phyloP scores from a whole-genome alignment of 2,329 filamentous ascomycete species.

The Chaetomium olivaceum region DNA sequence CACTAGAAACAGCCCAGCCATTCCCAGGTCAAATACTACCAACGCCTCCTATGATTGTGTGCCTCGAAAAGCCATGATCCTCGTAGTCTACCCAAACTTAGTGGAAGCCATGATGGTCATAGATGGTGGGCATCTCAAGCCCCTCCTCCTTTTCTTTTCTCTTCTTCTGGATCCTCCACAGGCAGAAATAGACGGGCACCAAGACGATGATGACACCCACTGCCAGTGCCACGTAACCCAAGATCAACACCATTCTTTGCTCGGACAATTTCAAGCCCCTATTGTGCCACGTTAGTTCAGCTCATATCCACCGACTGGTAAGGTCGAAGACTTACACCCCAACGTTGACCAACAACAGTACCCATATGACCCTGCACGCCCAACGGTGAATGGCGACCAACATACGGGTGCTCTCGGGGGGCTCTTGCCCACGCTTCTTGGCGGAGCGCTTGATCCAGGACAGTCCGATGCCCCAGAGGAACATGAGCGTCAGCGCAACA shows the following conservation, averaged over 20 bases:
- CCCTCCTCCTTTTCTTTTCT: slow-evolving; percentile 26
- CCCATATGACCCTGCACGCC: slow-evolving; percentile 31
- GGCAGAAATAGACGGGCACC: slow-evolving; percentile 28
- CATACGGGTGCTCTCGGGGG: slow-evolving; percentile 20
- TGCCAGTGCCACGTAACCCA: slow-evolving; percentile 32
- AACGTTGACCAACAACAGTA: slow-evolving; percentile 32
- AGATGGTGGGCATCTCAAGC: slow-evolving; percentile 28
- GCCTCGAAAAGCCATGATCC: background rate
- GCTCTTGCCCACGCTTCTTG: slow-evolving; percentile 24
- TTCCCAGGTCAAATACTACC: background rate
- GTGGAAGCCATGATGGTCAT: slow-evolving; percentile 27
- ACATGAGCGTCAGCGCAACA: slow-evolving; percentile 28
- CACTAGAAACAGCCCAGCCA: background rate
- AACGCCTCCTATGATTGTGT: background rate
- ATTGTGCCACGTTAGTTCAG: background rate
- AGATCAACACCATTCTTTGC: slow-evolving; percentile 24
- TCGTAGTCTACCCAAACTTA: background rate
- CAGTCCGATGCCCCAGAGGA: slow-evolving; percentile 27
- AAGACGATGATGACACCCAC: slow-evolving; percentile 28
- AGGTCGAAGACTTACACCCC: slow-evolving; percentile 32
- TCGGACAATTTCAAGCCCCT: slow-evolving; percentile 33
- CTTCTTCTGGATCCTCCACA: slow-evolving; percentile 28
- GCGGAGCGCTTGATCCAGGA: slow-evolving; percentile 23
- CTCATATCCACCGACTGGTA: background rate
- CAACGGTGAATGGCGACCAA: slow-evolving; percentile 29